Evolutionary conservation across 768 basidiomycete genomes (phyloP).

Genomic region (Termitomyces sp.): DNA sequence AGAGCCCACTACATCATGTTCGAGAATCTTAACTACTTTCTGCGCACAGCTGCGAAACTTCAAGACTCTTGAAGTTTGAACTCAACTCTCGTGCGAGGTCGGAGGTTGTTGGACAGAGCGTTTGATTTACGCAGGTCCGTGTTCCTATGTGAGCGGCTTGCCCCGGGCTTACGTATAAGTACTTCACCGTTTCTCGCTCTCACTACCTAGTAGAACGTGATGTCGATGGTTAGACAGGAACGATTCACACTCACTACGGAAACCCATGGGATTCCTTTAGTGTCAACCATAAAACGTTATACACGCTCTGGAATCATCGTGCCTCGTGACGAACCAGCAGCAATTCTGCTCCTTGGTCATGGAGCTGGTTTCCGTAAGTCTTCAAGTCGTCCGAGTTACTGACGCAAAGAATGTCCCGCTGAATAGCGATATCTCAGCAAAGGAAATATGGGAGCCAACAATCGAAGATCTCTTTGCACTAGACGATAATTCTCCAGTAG

Average conservation of each 20-base stretch:
- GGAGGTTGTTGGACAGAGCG: too few species aligned
- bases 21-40: too few species aligned
- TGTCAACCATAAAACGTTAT: constrained; percentile 27
- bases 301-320: constrained; percentile 8
- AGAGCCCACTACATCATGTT: too few species aligned
- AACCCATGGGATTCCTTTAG: constrained; percentile 22
- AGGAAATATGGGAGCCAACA: constrained; percentile 38
- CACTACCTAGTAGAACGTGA: neutral
- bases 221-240: constrained; percentile 20
- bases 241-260: constrained; percentile 23
- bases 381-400: neutral
- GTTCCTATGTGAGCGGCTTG: neutral
- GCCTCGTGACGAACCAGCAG: constrained; percentile 12
- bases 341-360: constrained; percentile 24
- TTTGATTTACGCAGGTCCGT: neutral
- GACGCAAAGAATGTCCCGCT: neutral
- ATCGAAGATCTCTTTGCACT: constrained; percentile 27
- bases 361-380: constrained; percentile 28
- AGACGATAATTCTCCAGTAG: constrained; percentile 10
- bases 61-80: too few species aligned
- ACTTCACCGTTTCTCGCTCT: neutral
- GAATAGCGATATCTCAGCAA: constrained; percentile 20
- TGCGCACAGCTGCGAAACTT: too few species aligned
- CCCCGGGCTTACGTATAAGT: too few species aligned
- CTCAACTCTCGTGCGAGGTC: too few species aligned